Evolutionary conservation across 164 flowering plant species (phyloP), one percentile per base, ranked within the genome.

Genomic region (Nelumbo lutea): DNA sequence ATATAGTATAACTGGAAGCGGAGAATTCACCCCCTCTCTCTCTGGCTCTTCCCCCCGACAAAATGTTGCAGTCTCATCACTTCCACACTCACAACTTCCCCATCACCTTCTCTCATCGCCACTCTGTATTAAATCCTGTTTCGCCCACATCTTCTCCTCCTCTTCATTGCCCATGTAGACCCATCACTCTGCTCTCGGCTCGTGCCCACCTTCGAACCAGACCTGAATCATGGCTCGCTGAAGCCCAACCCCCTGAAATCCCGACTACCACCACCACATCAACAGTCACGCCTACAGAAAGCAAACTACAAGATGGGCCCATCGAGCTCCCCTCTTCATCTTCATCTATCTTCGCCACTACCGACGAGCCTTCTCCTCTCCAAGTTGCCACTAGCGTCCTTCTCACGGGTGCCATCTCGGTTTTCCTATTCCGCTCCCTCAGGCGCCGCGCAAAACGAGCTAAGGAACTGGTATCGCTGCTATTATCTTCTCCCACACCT

Each of bases 351-450:
- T 85, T 91, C 64, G 81, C 90, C 59, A 72, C 87, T 53, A 46
- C 73, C 3, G 89, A 89, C 67, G 85, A 89, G 66, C 91, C 99
- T 40, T 68, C 97, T 1, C 70, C 87, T 45, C 79, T 95, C 57
- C 97, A 92, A 72, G 81, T 87, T 7, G 82, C 97, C 78, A 86
- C 99, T 70, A 90, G 97, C 66, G 87, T 95, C 39, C 87, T 95
- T 41, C 99, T 95, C 82, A 89, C 97, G 15, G 97, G 99, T 0
- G 86, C 99, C 74, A 86, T 95, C 72, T 65, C 88, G 15, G 81
- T 95, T 70, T 89, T 95, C 80, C 96, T 95, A 80, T 95, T 95
- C 59, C 94, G 99, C 72, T 81, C 97, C 43, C 73, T 91, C 68
- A 83, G 92, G 6, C 96, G 97, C 70, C 85, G 97, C 0, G 97